Percentiles rank a stretch among this genome's conserved stretches.
Evolutionary conservation across 2,329 filamentous ascomycete genomes (phyloP).

Genomic region (Nannizziopsis arthrosporioides): DNA sequence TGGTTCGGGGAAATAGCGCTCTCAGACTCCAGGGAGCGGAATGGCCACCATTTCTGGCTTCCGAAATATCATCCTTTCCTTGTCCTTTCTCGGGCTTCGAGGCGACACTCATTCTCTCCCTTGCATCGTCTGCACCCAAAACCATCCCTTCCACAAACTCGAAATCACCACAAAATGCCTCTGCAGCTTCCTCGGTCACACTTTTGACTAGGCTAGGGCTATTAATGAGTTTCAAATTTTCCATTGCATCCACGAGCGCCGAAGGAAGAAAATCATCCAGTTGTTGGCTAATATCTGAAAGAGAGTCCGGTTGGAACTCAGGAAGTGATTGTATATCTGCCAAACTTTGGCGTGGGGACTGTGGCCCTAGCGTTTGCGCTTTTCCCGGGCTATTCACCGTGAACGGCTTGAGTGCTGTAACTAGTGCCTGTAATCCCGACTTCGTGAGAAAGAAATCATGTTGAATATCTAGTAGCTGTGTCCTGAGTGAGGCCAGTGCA

Average conservation of each 20-base stretch:
- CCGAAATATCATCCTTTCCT: slow-evolving; percentile 23
- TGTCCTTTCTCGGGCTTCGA: slow-evolving; percentile 16
- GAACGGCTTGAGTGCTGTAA: slow-evolving; percentile 45
- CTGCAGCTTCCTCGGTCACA: slow-evolving; percentile 71
- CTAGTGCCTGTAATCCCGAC: slow-evolving; percentile 60
- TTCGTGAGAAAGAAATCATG: slow-evolving; percentile 58
- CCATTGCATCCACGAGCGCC: slow-evolving; percentile 80
- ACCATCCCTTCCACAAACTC: slow-evolving; percentile 55
- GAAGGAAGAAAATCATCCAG: slow-evolving; percentile 88
- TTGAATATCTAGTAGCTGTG: slow-evolving; percentile 54
- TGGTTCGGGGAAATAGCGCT: slow-evolving; percentile 52
- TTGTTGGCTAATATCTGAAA: slow-evolving; percentile 59
- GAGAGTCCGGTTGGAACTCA: slow-evolving; percentile 46
- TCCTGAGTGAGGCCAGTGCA: slow-evolving; percentile 36
- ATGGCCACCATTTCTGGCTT: slow-evolving; percentile 19
- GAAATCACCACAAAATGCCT: slow-evolving; percentile 76
- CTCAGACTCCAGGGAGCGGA: slow-evolving; percentile 32
- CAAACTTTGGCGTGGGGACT: slow-evolving; percentile 36
- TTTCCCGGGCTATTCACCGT: slow-evolving; percentile 16
- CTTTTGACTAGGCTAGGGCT: slow-evolving; percentile 59
- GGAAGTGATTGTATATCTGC: slow-evolving; percentile 44
- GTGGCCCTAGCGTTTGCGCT: slow-evolving; percentile 9
- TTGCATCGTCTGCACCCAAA: slow-evolving; percentile 45
- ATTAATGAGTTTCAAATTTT: slow-evolving; percentile 63
- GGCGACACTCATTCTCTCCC: slow-evolving; percentile 25